Evolutionary conservation across 2,329 filamentous ascomycete species (phyloP).

Genomic region (Fusarium floridanum): DNA sequence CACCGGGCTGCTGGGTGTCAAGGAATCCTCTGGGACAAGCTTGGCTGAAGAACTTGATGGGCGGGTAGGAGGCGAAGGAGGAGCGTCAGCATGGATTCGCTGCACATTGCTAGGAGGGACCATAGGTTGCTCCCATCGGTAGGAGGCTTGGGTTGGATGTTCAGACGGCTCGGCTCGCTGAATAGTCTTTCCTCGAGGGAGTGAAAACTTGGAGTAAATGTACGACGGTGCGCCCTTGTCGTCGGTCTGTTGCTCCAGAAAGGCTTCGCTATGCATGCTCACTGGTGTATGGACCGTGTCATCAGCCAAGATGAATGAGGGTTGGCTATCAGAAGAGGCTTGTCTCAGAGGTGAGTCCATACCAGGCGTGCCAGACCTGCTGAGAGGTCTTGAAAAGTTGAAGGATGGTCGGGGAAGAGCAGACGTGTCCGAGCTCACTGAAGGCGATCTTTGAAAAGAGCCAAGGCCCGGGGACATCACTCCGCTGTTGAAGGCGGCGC

Average conservation of each 20-base stretch:
- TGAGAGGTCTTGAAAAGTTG: constrained; percentile 94
- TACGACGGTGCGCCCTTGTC: constrained; percentile 77
- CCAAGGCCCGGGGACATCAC: constrained; percentile 70
- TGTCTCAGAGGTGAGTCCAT: constrained; percentile 72
- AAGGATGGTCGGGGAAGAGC: constrained; percentile 80
- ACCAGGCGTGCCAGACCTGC: constrained; percentile 73
- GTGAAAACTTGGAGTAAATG: constrained; percentile 85
- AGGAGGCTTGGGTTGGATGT: constrained; percentile 63
- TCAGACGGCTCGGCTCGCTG: constrained; percentile 76
- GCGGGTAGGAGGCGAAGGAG: constrained; percentile 72
- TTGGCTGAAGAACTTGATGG: constrained; percentile 68
- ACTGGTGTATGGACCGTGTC: constrained; percentile 77
- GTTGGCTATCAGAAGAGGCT: constrained; percentile 76
- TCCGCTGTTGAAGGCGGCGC: constrained; percentile 60
- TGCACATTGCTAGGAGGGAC: constrained; percentile 57
- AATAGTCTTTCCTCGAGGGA: constrained; percentile 85
- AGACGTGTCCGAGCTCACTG: constrained; percentile 85
- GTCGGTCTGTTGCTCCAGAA: constrained; percentile 66
- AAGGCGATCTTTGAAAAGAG: constrained; percentile 81
- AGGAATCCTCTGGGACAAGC: constrained; percentile 54
- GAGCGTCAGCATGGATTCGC: constrained; percentile 60
- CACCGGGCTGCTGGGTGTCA: constrained; percentile 48
- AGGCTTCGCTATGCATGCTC: constrained; percentile 79
- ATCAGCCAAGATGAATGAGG: constrained; percentile 72
- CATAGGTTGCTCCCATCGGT: constrained; percentile 73